Percentiles rank a stretch among this genome's conserved stretches.
Evolutionary conservation across 345 rosid genomes (phyloP).

Genomic region (Pelargonium nanum): DNA sequence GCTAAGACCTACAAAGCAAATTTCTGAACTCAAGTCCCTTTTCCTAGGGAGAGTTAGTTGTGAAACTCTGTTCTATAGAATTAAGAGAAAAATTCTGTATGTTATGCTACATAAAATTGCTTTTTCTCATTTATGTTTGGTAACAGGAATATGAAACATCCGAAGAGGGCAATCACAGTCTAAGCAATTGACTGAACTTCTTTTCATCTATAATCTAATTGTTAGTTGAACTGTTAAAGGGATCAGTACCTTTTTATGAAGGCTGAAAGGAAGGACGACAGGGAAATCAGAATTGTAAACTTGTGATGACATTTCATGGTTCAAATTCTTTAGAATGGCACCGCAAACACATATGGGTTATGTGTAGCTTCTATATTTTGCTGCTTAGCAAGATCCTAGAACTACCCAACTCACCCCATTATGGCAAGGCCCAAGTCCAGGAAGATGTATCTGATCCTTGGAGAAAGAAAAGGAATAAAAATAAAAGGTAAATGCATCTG

Average conservation of each 20-base stretch:
- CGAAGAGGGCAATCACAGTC: neutral
- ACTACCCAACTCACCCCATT: neutral
- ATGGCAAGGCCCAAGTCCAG: neutral
- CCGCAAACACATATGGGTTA: neutral
- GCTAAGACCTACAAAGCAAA: slow-evolving; percentile 13
- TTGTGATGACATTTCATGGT: neutral
- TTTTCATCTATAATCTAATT: neutral
- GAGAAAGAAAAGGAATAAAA: neutral
- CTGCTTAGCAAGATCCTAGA: neutral
- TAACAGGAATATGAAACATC: neutral
- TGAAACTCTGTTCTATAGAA: neutral
- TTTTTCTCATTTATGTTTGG: neutral
- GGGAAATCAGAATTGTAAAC: no score
- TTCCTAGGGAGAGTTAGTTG: neutral
- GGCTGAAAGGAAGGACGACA: no score
- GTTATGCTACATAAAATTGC: neutral
- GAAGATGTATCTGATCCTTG: neutral
- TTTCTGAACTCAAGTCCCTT: neutral
- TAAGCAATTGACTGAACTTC: neutral
- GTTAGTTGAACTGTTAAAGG: no score
- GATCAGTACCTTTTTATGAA: no score
- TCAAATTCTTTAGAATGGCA: neutral
- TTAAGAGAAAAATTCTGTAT: no score
- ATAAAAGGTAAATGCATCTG: neutral
- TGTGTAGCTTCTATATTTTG: neutral